Percentiles rank a stretch among this genome's conserved stretches.
These are phyloP conservation scores for Tulasnella sp. DNA, from an alignment of 768 basidiomycete species.

Conservation along the genomic window DNA sequence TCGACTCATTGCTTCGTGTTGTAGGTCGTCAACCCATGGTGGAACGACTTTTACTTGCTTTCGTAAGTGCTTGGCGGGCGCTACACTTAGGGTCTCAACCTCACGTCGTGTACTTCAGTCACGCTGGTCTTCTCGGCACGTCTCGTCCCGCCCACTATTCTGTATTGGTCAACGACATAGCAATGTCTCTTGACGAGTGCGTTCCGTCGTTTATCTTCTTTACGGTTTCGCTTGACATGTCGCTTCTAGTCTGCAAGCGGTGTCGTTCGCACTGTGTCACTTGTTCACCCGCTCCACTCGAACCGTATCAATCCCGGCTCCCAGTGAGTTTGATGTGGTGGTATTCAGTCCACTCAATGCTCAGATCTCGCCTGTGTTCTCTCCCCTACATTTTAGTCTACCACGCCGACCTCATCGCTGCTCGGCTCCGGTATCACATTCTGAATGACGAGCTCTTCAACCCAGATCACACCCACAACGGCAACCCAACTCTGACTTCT, in stretches of 20 bases:
- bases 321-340: conserved; percentile 27
- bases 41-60: conserved; percentile 5
- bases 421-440: conserved; percentile 5
- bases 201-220: not conserved
- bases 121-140: conserved; percentile 43
- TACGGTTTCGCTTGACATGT: conserved; percentile 38
- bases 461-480: not conserved
- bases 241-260: conserved; percentile 53
- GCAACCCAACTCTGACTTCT: too few relatives aligned
- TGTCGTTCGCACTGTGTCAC: conserved; percentile 68
- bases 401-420: conserved; percentile 4
- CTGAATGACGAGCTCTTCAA: not conserved
- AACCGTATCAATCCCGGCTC: conserved; percentile 72
- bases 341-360: not conserved
- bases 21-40: conserved; percentile 4
- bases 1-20: too few relatives aligned
- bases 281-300: conserved; percentile 72
- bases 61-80: not conserved
- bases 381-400: not conserved
- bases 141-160: conserved; percentile 55
- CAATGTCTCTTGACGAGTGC: conserved; percentile 22
- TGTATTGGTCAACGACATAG: conserved; percentile 24
- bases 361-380: not conserved
- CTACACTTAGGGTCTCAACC: not conserved
- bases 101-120: conserved; percentile 7